Base-by-base conservation (phyloP, 2,329 filamentous ascomycete genomes). In the Penicillium decumbens region DNA sequence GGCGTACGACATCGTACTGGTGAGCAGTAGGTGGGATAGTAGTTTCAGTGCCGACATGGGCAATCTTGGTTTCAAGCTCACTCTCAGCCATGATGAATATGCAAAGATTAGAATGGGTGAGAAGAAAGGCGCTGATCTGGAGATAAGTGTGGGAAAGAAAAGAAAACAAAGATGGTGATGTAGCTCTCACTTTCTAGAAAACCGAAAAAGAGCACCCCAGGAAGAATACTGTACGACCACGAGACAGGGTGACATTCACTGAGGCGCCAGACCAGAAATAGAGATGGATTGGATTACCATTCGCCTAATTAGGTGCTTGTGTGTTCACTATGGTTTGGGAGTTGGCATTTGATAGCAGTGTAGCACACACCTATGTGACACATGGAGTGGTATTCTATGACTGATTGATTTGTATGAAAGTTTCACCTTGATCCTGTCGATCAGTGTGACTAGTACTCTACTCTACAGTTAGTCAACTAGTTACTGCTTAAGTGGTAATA, bases 291-390 rank as follows among this genome's bases (percentile, higher is more conserved):
- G 9, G 28, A 6, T 27, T 15, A 10, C 4, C 43, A 25, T n/a
- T 40, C 12, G 38, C 12, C 41, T 20, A 35, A 23, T 27, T 18
- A 35, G 20, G 23, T 8, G 13, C 25, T 27, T 40, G 38, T 12
- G 23, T 23, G 38, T 28, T 28, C 25, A 7, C 3, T 28, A 3
- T 9, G 27, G 9, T 28, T 9, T 9, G 27, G 13, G 7, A 12
- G 24, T 13, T 25, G 20, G 18, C 13, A 51, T 56, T 54, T 53
- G 55, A 58, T 60, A 55, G 48, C 30, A 57, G 53, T 51, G 58
- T 60, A 58, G 54, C 58, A 60, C 51, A 25, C 18, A 35, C n/a
- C 15, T 4, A 13, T 41, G 50, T 55, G 53, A 45, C 23, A 55
- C 53, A 44, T 42, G 24, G 18, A 43, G 38, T 37, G 33, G 18